These are phyloP conservation scores for Saksenaea vasiformis DNA, from an alignment of 371 early-diverging fungal genomes.

Conservation along the genomic window DNA sequence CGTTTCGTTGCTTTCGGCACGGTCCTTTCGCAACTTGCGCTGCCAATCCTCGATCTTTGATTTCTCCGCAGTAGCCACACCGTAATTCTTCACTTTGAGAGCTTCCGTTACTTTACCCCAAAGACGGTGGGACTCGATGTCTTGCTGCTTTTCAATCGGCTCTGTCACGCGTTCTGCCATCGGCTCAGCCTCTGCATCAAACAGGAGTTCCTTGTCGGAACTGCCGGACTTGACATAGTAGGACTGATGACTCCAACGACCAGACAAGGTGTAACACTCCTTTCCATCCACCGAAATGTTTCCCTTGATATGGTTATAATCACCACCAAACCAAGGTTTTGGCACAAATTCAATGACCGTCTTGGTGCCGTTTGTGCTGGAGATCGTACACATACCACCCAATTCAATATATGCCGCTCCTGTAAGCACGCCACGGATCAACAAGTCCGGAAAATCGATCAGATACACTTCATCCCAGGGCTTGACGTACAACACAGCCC, in stretches of 20 bases:
- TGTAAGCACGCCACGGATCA: slow-evolving; percentile 63
- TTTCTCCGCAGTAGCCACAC: slow-evolving; percentile 56
- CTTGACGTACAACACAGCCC: slow-evolving; percentile 49
- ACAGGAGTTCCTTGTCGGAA: slow-evolving; percentile 48
- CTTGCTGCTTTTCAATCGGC: slow-evolving; percentile 51
- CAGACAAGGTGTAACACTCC: slow-evolving; percentile 30
- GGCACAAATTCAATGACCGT: slow-evolving; percentile 64
- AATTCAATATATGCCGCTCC: slow-evolving; percentile 69
- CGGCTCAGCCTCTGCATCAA: slow-evolving; percentile 64
- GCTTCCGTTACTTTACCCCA: slow-evolving; percentile 62
- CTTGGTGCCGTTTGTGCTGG: slow-evolving; percentile 53
- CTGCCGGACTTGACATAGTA: slow-evolving; percentile 32
- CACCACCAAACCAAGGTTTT: slow-evolving; percentile 49
- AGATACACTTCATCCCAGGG: slow-evolving; percentile 56
- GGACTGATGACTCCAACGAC: slow-evolving; percentile 65
- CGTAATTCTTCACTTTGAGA: slow-evolving; percentile 52
- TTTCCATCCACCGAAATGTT: slow-evolving; percentile 21
- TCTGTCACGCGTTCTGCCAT: slow-evolving; percentile 54
- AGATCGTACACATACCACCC: slow-evolving; percentile 57
- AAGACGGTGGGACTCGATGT: slow-evolving; percentile 58
- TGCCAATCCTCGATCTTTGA: slow-evolving; percentile 62
- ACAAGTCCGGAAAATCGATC: slow-evolving; percentile 62
- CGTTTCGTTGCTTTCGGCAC: slow-evolving; percentile 47
- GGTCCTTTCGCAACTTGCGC: slow-evolving; percentile 51
- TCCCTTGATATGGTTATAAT: slow-evolving; percentile 43